A percentile compares a stretch with the other conserved stretches of the same genome.
These are phyloP conservation scores for Rutstroemia sp. DNA, from an alignment of 2,329 filamentous ascomycete genomes.

Conservation along the genomic window DNA sequence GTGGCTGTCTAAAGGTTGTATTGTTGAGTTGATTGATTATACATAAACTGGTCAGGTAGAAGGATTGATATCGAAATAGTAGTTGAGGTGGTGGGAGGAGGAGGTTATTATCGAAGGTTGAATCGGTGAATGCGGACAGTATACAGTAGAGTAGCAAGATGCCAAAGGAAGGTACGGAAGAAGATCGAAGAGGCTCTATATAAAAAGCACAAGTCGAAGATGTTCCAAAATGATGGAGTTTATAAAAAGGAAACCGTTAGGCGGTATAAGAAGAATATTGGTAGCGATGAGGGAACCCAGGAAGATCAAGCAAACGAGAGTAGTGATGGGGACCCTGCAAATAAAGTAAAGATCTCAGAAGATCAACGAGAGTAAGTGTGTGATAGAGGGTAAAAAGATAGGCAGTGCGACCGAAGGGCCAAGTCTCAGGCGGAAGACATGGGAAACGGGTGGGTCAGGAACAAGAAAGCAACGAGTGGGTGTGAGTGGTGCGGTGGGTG, in stretches of 20 bases:
- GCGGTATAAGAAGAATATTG: slow-evolving; percentile 29
- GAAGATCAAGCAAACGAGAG: slow-evolving; percentile 25
- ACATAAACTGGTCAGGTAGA: slow-evolving; percentile 23
- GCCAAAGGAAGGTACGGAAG: slow-evolving; percentile 31
- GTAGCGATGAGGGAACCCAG: slow-evolving; percentile 24
- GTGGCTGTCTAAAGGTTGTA: slow-evolving; percentile 29
- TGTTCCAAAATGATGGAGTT: slow-evolving; percentile 28
- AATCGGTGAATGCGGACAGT: neutral
- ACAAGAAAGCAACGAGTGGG: slow-evolving; percentile 16
- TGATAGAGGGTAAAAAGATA: slow-evolving; percentile 26
- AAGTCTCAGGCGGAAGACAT: slow-evolving; percentile 19
- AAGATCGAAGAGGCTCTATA: slow-evolving; percentile 26
- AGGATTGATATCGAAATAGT: slow-evolving; percentile 6
- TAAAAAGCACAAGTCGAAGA: slow-evolving; percentile 29
- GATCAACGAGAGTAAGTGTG: slow-evolving; percentile 22
- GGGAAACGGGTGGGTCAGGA: slow-evolving; percentile 22
- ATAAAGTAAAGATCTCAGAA: slow-evolving; percentile 28
- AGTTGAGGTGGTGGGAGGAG: slow-evolving; percentile 14
- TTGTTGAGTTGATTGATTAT: slow-evolving; percentile 26
- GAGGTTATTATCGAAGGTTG: slow-evolving; percentile 21
- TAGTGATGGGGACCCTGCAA: slow-evolving; percentile 29
- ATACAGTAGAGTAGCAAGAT: slow-evolving; percentile 25
- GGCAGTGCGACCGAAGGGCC: slow-evolving; percentile 22
- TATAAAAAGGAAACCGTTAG: slow-evolving; percentile 27
- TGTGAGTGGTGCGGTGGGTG: slow-evolving; percentile 5